phyloP scores from a whole-genome alignment of 495 filamentous ascomycete genomes.

The Trichoderma reesei region DNA sequence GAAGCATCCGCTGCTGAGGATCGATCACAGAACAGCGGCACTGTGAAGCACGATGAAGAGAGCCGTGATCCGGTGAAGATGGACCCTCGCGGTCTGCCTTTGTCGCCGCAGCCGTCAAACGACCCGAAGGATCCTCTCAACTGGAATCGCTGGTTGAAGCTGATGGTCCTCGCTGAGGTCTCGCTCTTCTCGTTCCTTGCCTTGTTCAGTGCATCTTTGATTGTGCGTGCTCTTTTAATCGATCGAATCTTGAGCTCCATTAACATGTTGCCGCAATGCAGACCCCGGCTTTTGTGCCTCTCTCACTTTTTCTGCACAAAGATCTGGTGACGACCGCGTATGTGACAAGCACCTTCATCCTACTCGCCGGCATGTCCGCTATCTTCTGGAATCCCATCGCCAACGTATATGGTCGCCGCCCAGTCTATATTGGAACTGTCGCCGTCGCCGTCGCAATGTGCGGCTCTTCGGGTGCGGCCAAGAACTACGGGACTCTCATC shows the following conservation, averaged over 20 bases:
- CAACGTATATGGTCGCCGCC: constrained; percentile 56
- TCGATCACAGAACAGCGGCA: neutral
- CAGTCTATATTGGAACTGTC: constrained; percentile 50
- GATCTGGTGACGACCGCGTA: constrained; percentile 9
- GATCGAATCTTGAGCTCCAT: neutral
- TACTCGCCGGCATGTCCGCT: constrained; percentile 14
- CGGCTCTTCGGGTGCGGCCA: constrained; percentile 37
- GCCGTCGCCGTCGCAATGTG: constrained; percentile 36
- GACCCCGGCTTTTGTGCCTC: constrained; percentile 12
- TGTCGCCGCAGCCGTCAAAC: constrained; percentile 47
- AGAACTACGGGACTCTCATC: constrained; percentile 52
- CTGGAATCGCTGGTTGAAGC: constrained; percentile 48
- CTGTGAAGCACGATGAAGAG: neutral
- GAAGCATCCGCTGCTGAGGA: constrained; percentile 9
- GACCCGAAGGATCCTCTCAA: constrained; percentile 55
- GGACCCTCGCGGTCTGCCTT: constrained; percentile 42
- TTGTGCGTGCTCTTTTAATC: neutral
- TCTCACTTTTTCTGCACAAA: constrained; percentile 6
- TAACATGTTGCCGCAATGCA: neutral
- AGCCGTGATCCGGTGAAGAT: neutral
- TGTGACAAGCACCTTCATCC: constrained; percentile 11
- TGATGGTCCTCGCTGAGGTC: constrained; percentile 32
- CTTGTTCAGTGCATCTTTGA: constrained; percentile 11
- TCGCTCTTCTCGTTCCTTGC: constrained; percentile 12
- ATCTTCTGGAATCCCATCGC: constrained; percentile 63